Evolutionary conservation across 768 basidiomycete genomes (phyloP), one percentile per base, ranked within the genome.

Genomic region (Trametes meyenii): DNA sequence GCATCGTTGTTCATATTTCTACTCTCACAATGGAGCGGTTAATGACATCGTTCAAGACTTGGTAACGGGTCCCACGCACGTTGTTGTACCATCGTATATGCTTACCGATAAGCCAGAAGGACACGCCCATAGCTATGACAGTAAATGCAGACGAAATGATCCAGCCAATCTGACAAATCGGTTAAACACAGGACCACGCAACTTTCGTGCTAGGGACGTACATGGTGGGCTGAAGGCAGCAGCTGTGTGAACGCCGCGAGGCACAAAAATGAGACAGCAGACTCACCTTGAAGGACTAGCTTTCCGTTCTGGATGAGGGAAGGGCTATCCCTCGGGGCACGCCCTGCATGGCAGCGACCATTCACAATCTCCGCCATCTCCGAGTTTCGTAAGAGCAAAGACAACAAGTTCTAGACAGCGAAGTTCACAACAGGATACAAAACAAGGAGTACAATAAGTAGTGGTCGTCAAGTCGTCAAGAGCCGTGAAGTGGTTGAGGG

Each of bases 1-100:
- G 87, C 88, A 87, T 52, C 88, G 79, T 72, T 90, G 88, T 68
- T 88, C 86, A 42, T 75, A 75, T 83, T 86, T 87, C 87, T 89
- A 62, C 6, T 3, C 40, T 13, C 19, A 26, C n/a, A 36, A 7
- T 8, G 40, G 51, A 46, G 44, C 58, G 39, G 24, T 45, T 35
- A 40, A 45, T 50, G 33, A 35, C 36, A 19, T 19, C 17, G 17
- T 33, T 42, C 16, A 46, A 51, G 14, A 14, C 54, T 42, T 55
- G 26, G 42, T 10, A n/a, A 55, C 12, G 17, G 13, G 6, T n/a
- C 17, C 21, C 6, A 40, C 84, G 61, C 62, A 89, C 87, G 67
- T 86, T 84, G 16, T 86, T 87, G 68, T 89, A 92, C 83, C 85
- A 89, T 50, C 77, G 76, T 13, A 91, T 75, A 71, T 92, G 90